Conservation (phyloP, 2,329 filamentous ascomycete genomes). For the Claviceps maximensis region DNA sequence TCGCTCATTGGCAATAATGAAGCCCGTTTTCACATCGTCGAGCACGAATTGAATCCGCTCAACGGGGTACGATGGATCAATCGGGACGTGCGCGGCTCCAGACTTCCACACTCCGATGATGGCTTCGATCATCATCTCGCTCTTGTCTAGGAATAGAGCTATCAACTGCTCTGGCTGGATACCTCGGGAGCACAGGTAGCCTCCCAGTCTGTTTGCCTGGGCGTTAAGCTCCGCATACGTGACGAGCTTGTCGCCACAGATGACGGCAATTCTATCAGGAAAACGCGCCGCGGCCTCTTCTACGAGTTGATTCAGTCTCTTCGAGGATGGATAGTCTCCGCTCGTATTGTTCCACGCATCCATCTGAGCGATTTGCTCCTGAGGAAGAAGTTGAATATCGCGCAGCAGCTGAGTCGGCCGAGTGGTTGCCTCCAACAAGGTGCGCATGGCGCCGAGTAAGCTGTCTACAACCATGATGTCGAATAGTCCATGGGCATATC, state of each 20-base stretch:
- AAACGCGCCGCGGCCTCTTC: not conserved
- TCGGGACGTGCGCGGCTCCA: conserved; percentile 4
- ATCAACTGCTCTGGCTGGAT: not conserved
- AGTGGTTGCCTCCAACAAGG: not conserved
- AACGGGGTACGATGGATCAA: conserved; percentile 4
- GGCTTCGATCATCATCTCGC: conserved; percentile 1
- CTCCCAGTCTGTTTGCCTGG: not conserved
- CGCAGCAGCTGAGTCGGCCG: not conserved
- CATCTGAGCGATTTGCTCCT: not conserved
- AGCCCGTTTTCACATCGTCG: not conserved
- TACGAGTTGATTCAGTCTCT: conserved; percentile 1
- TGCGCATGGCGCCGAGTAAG: not conserved
- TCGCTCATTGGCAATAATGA: not conserved
- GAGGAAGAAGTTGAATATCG: not conserved
- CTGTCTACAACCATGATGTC: conserved; percentile 1
- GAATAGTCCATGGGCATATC: not conserved
- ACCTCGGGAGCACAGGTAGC: not conserved
- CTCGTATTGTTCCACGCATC: conserved; percentile 1
- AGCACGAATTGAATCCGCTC: conserved; percentile 3
- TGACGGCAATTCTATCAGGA: not conserved
- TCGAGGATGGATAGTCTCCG: not conserved
- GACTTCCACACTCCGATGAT: conserved; percentile 3
- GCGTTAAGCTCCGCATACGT: conserved; percentile 1
- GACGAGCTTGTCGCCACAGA: not conserved
- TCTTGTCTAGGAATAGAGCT: conserved; percentile 2